Percentiles rank a stretch among this genome's conserved stretches.
phyloP scores from a whole-genome alignment of 768 basidiomycete species.

The Gloeostereum incarnatum region DNA sequence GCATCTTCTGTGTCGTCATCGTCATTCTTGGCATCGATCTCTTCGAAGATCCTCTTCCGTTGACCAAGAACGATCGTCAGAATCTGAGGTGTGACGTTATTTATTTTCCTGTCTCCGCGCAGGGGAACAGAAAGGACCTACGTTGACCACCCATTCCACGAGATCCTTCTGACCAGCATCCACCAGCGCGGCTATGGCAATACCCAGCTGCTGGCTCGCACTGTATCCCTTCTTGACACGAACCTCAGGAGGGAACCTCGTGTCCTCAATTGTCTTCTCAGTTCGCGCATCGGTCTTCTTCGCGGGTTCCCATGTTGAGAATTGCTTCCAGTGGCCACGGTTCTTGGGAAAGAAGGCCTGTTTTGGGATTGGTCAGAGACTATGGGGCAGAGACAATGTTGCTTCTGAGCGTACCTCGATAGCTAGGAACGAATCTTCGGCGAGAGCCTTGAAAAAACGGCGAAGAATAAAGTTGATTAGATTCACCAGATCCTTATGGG shows the following conservation, averaged over 20 bases:
- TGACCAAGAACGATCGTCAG: conserved; percentile 49
- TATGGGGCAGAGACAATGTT: background rate
- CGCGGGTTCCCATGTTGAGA: conserved; percentile 68
- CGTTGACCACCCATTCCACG: conserved; percentile 77
- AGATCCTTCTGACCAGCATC: conserved; percentile 55
- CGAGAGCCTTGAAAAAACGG: conserved; percentile 89
- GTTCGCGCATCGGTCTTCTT: conserved; percentile 19
- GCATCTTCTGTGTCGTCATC: conserved; percentile 24
- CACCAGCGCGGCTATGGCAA: conserved; percentile 66
- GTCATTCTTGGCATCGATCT: conserved; percentile 37
- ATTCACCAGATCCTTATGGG: conserved; percentile 74
- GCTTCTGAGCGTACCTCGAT: conserved; percentile 60
- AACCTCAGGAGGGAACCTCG: conserved; percentile 53
- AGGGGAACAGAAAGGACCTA: conserved; percentile 25
- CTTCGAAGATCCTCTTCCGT: conserved; percentile 51
- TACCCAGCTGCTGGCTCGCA: conserved; percentile 85
- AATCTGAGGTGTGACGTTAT: conserved; percentile 32
- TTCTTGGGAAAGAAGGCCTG: conserved; percentile 90
- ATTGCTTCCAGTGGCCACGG: conserved; percentile 78
- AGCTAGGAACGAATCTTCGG: conserved; percentile 77
- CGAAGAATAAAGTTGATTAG: conserved; percentile 83
- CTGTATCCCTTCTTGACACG: conserved; percentile 81
- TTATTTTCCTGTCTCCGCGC: background rate
- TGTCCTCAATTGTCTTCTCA: conserved; percentile 30
- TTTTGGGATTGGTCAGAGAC: conserved; percentile 1